Conservation (phyloP, 192 early-diverging fungal species). For the Phycomyces blakesleeanus region DNA sequence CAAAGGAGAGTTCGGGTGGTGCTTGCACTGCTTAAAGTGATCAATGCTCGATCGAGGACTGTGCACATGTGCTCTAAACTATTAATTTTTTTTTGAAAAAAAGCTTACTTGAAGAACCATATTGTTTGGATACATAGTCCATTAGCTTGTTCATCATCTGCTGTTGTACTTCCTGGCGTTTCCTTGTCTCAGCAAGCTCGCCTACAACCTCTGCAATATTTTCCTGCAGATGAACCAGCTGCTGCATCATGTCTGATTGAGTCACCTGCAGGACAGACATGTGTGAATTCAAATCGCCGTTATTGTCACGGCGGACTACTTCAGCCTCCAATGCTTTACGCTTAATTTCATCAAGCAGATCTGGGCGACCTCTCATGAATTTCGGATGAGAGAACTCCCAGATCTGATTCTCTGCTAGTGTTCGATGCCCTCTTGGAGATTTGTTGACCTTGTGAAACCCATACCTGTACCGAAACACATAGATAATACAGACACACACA, state of each 20-base stretch:
- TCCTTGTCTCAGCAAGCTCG: constrained; percentile 67
- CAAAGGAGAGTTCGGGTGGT: constrained; percentile 28
- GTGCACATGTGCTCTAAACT: too few species aligned
- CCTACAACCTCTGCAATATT: constrained; percentile 65
- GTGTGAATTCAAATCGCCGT: constrained; percentile 71
- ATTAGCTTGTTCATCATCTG: constrained; percentile 63
- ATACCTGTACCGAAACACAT: constrained; percentile 41
- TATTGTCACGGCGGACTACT: constrained; percentile 65
- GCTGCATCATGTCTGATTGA: constrained; percentile 69
- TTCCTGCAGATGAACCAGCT: constrained; percentile 69
- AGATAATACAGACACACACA: not conserved
- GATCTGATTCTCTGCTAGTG: constrained; percentile 83
- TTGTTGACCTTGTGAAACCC: constrained; percentile 94
- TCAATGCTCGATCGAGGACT: too few species aligned
- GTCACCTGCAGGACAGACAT: constrained; percentile 74
- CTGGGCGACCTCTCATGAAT: constrained; percentile 68
- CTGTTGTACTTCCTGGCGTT: constrained; percentile 65
- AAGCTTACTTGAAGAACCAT: constrained; percentile 24
- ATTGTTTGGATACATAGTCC: constrained; percentile 46
- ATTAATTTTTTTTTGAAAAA: too few species aligned
- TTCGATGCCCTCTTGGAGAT: constrained; percentile 79
- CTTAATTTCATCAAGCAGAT: constrained; percentile 86
- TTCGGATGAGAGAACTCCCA: constrained; percentile 89
- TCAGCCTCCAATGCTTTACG: constrained; percentile 88
- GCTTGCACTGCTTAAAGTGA: constrained; percentile 10